phyloP scores from a whole-genome alignment of 352 stramenopile genomes.

The Phytophthora colocasiae region DNA sequence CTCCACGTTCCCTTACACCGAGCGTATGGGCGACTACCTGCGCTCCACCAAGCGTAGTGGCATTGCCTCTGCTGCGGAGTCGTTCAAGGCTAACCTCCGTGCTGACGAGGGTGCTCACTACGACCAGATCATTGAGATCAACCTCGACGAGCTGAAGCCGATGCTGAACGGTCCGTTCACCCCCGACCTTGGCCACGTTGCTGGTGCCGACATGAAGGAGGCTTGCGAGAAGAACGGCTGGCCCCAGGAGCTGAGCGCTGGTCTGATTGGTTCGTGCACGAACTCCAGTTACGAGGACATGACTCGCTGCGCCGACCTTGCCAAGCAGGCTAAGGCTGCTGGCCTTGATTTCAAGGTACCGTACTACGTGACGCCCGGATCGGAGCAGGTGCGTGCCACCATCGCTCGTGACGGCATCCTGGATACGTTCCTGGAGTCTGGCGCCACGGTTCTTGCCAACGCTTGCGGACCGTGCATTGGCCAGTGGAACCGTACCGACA shows the following conservation, averaged over 20 bases:
- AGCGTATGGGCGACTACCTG: conserved; percentile 94
- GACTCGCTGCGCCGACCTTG: conserved; percentile 90
- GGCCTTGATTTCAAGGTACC: conserved; percentile 93
- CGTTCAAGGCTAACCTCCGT: conserved; percentile 87
- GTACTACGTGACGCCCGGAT: conserved; percentile 94
- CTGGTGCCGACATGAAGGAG: conserved; percentile 70
- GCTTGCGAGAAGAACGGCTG: conserved; percentile 90
- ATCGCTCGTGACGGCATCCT: conserved; percentile 93
- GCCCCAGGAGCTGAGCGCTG: conserved; percentile 90
- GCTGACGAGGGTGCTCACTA: conserved; percentile 93
- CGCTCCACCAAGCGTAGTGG: conserved; percentile 89
- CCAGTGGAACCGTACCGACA: conserved; percentile 93
- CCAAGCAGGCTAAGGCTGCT: conserved; percentile 82
- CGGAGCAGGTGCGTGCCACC: conserved; percentile 93
- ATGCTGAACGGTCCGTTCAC: conserved; percentile 94
- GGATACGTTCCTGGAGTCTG: conserved; percentile 90
- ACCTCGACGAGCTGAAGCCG: conserved; percentile 91
- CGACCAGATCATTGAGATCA: conserved; percentile 95
- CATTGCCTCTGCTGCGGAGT: conserved; percentile 90
- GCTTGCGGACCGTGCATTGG: conserved; percentile 95
- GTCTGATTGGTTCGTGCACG: conserved; percentile 95
- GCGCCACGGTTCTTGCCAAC: conserved; percentile 92
- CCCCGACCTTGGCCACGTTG: conserved; percentile 89
- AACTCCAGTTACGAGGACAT: conserved; percentile 97
- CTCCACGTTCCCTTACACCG: conserved; percentile 94